Evolutionary conservation across 2,329 filamentous ascomycete species (phyloP), one percentile per base, ranked within the genome.

Genomic region (Stemphylium vesicarium): DNA sequence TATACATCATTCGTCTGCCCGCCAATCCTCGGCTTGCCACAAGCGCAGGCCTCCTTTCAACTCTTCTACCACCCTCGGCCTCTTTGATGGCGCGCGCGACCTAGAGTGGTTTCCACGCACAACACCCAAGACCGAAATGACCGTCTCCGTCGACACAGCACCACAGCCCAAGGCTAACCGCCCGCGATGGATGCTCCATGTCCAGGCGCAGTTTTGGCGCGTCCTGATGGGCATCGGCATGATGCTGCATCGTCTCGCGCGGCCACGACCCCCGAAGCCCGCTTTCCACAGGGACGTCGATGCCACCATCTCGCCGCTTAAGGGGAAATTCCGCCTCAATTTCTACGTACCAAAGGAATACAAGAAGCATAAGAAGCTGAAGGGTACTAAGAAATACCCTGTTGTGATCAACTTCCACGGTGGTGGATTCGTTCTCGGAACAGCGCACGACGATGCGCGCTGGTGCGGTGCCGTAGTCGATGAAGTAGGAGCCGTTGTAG

Each of bases 161-260:
- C 49, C 50, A 29, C 46, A 69, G 64, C 58, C 63, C 20, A 50
- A 46, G 33, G 68, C 63, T 53, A 64, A 50, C 32, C 78, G 78
- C 13, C 77, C 80, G 32, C 81, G 87, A 75, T 85, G 83, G 79
- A 81, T 85, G 66, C 81, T 91, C 10, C 82, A 83, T 50, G 63
- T 87, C 47, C 83, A 89, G 70, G 88, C 88, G 41, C 76, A 81
- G 24, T 82, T 87, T 70, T 90, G 87, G 87, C 82, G 89, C 47
- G 80, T 83, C 51, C 78, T 90, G 37, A 89, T 90, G 83, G 80
- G 80, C 53, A 81, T 90, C 52, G 88, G 87, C 67, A 90, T 90
- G 87, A 79, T 83, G 56, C 77, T 91, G 35, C 88, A 91, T 70
- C 83, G 81, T 50, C 75, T 87, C 55, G 83, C 87, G 1, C 76